Evolutionary conservation across 345 rosid genomes (phyloP), one percentile per base, ranked within the genome.

Genomic region (Eucalyptus cladocalyx): DNA sequence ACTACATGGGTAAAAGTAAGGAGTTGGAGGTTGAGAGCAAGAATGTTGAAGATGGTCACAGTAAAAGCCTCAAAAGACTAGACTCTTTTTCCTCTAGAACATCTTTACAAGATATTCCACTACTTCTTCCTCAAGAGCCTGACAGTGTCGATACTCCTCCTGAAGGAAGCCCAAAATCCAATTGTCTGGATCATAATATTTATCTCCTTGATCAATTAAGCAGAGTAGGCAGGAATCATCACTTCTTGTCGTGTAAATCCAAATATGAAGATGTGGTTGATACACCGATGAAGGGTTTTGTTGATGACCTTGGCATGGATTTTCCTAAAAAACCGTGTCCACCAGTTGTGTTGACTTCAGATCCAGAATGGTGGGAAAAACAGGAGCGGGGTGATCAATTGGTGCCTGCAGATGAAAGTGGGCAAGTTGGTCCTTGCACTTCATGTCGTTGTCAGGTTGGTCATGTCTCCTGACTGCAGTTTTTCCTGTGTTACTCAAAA

Each of bases 391-490:
- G 93, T 90, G 95, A 94, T 90, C 99, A 94, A 91, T 92, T 91
- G 90, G 93, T 94, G 88, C 93, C 89, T 62, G 88, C 90, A 67
- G 95, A 96, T 92, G 97, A 94, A 86, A 89, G 90, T 87, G 98
- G 99, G 92, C 96, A 97, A 94, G 98, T 96, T 47, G 99, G 99
- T 90, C 99, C 99, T 40, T 95, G 95, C 88, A 87, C 95, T 89
- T 94, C 99, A 88, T 98, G 99, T 92, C 95, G 87, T 87, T 98
- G 99, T 94, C 99, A 98, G 99, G 99, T 98, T 89, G 85, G 96
- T 92, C 92, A 86, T 88, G 45, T 53, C 86, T 67, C 37, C 87
- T 51, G 76, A 87, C 69, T 16, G 30, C 80, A 32, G 69, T 80
- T 34, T n/a, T 54, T 88, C 50, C 40, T 58, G n/a, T 58, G 40